Conservation (phyloP, 352 stramenopile genomes). For the Phytophthora pseudosyringae region DNA sequence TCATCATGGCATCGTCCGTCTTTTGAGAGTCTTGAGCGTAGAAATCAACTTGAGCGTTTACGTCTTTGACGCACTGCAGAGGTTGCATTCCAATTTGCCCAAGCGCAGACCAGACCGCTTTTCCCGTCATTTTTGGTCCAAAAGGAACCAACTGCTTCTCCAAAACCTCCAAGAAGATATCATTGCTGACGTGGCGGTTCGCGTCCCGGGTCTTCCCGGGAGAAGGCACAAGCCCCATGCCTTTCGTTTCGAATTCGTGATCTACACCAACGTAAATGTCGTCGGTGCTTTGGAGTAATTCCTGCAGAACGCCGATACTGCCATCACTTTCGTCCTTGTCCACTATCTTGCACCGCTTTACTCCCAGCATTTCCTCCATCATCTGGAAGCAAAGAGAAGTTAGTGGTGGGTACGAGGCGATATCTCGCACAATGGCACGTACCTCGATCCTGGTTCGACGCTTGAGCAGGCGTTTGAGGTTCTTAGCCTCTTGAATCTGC, state of each 20-base stretch:
- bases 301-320: conserved; percentile 1
- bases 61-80: conserved; percentile 17
- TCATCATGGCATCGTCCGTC: conserved; percentile 18
- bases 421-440: background rate
- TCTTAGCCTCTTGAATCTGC: conserved; percentile 33
- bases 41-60: conserved; percentile 20
- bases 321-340: background rate
- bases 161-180: conserved; percentile 33
- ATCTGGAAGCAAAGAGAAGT: background rate
- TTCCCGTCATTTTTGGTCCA: conserved; percentile 1
- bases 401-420: background rate
- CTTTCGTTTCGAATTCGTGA: conserved; percentile 3
- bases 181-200: conserved; percentile 15
- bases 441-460: conserved; percentile 7
- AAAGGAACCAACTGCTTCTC: conserved; percentile 32
- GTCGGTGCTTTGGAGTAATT: conserved; percentile 23
- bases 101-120: conserved; percentile 9
- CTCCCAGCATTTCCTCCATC: conserved; percentile 19
- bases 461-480: conserved; percentile 13
- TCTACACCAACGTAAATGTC: conserved; percentile 24
- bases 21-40: conserved; percentile 6
- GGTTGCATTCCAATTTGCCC: conserved; percentile 17
- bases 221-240: conserved; percentile 15
- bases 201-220: conserved; percentile 15
- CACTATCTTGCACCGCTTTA: conserved; percentile 23